These are phyloP conservation scores for Trichoderma sp. DNA, from an alignment of 2,329 filamentous ascomycete genomes.

Conservation along the genomic window DNA sequence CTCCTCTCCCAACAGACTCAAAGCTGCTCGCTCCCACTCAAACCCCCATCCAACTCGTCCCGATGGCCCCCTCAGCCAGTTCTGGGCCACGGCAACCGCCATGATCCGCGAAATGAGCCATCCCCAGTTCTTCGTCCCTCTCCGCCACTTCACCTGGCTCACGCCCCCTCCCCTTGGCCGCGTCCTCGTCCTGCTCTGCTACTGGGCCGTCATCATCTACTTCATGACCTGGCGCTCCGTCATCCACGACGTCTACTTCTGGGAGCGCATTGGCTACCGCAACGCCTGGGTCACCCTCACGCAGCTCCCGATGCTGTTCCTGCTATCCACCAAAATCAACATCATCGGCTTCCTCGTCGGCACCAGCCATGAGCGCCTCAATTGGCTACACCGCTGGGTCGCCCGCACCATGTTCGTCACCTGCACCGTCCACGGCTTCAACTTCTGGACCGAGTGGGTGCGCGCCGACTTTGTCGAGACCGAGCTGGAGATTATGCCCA, in stretches of 20 bases:
- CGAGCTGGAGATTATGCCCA: constrained; percentile 59
- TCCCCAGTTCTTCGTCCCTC: constrained; percentile 50
- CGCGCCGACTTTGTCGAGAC: constrained; percentile 55
- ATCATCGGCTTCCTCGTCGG: constrained; percentile 60
- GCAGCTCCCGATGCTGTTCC: constrained; percentile 62
- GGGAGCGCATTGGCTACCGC: constrained; percentile 64
- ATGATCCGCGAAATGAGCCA: constrained; percentile 54
- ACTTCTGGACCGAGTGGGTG: constrained; percentile 65
- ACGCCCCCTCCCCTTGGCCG: constrained; percentile 59
- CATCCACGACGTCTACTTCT: constrained; percentile 53
- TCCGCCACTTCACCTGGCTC: constrained; percentile 50
- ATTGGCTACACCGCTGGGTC: constrained; percentile 72
- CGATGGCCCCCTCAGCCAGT: constrained; percentile 42
- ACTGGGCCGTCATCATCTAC: constrained; percentile 58
- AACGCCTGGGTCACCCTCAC: constrained; percentile 64
- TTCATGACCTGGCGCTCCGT: constrained; percentile 53
- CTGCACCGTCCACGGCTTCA: constrained; percentile 65
- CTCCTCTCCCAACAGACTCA: constrained; percentile 39
- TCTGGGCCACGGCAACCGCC: constrained; percentile 59
- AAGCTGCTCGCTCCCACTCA: constrained; percentile 42
- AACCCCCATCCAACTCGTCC: constrained; percentile 52
- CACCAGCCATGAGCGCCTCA: constrained; percentile 64
- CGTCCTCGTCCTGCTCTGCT: constrained; percentile 49
- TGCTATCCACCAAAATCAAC: constrained; percentile 59
- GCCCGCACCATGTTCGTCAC: constrained; percentile 66